Evolutionary conservation across 805 yeast genomes (phyloP).

Genomic region (Teunomyces atbi): DNA sequence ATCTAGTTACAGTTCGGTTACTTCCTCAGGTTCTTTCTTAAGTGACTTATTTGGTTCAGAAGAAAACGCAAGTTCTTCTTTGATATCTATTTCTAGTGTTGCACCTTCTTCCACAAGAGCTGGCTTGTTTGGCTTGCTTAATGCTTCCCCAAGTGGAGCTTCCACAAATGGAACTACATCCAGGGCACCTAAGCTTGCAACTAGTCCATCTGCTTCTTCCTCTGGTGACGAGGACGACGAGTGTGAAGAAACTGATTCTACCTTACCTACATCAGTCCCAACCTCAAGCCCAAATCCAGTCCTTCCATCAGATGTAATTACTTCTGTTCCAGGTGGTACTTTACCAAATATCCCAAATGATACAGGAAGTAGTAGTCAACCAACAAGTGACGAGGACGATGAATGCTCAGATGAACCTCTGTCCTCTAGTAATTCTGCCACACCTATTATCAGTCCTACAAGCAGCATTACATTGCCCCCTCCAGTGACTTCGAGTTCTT

Average conservation of each 20-base stretch:
- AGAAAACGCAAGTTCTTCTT: neutral
- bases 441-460: neutral
- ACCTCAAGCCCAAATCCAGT: conserved; percentile 5
- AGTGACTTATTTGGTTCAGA: conserved; percentile 1
- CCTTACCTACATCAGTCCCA: conserved; percentile 7
- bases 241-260: conserved; percentile 13
- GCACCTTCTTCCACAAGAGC: conserved; percentile 5
- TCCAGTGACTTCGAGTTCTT: neutral
- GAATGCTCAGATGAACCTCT: conserved; percentile 6
- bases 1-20: conserved; percentile 6
- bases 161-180: neutral
- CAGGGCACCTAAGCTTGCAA: conserved; percentile 3
- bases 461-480: neutral
- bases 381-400: conserved; percentile 5
- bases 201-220: conserved; percentile 7
- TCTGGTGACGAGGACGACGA: conserved; percentile 17
- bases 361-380: conserved; percentile 6
- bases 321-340: neutral
- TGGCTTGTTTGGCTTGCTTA: neutral
- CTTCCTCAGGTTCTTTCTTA: neutral
- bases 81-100: conserved; percentile 1
- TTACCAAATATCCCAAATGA: neutral
- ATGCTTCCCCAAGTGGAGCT: neutral
- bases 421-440: neutral
- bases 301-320: neutral